These are phyloP conservation scores for Haberlea rhodopensis DNA, from an alignment of 257 asterid species.

Conservation along the genomic window DNA sequence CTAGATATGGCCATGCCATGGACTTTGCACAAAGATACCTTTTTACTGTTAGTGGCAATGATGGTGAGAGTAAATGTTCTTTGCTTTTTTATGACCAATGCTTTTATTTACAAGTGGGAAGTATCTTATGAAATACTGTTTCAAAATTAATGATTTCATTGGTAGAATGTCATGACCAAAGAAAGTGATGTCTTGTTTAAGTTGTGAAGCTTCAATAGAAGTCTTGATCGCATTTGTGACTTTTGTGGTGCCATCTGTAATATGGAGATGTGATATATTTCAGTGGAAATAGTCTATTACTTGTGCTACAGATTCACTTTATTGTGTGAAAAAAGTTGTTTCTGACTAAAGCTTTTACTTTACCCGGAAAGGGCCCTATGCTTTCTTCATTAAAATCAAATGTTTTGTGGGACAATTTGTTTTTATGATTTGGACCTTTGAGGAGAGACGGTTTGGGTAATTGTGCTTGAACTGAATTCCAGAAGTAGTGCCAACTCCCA, in stretches of 20 bases:
- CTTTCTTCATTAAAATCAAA: not conserved
- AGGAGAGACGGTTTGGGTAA: not conserved
- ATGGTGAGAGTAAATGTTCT: conserved; percentile 59
- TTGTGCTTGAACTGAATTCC: not conserved
- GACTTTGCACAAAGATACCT: conserved; percentile 95
- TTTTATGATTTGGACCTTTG: not conserved
- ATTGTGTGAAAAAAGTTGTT: not conserved
- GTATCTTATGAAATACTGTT: not conserved
- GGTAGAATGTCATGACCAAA: not conserved
- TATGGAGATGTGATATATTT: not conserved
- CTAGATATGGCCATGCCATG: conserved; percentile 97
- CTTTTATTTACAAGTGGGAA: not conserved
- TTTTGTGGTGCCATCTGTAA: not conserved
- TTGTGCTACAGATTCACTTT: not conserved
- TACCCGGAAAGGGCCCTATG: not conserved
- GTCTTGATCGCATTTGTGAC: not conserved
- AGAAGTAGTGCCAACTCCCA: not conserved
- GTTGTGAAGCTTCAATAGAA: not conserved
- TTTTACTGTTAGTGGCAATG: conserved; percentile 88
- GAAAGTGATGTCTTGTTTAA: not conserved
- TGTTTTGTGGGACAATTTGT: not conserved
- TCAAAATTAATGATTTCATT: not conserved
- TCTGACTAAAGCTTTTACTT: not conserved
- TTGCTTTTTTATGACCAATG: not conserved
- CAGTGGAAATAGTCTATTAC: not conserved